Percentiles rank a stretch among this genome's conserved stretches.
Evolutionary conservation across 345 rosid genomes (phyloP).

Genomic region (Crucihimalaya himalaica): DNA sequence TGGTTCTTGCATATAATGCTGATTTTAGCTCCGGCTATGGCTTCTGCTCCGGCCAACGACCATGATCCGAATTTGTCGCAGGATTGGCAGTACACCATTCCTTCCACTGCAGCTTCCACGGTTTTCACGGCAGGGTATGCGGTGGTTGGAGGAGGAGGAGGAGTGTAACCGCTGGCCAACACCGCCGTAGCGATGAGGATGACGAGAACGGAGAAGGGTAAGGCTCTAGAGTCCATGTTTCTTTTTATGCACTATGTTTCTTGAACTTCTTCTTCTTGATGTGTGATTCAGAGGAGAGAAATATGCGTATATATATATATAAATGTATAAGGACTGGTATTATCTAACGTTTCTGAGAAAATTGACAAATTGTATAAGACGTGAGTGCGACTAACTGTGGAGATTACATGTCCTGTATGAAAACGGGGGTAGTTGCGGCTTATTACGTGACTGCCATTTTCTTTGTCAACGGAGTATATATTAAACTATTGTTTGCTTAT

Average conservation of each 20-base stretch:
- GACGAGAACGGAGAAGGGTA: conserved; percentile 40
- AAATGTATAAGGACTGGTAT: background rate
- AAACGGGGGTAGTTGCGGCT: conserved; percentile 7
- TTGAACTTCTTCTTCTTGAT: conserved; percentile 15
- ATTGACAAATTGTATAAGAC: conserved; percentile 26
- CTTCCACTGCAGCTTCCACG: conserved; percentile 67
- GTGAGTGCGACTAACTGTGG: conserved; percentile 29
- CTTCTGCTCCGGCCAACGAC: conserved; percentile 69
- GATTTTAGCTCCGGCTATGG: conserved; percentile 66
- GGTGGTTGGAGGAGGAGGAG: conserved; percentile 36
- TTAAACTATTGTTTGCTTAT: background rate
- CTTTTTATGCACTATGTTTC: conserved; percentile 43
- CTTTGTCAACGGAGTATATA: conserved; percentile 34
- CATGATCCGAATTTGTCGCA: conserved; percentile 66
- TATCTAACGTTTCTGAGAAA: background rate
- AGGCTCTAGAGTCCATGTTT: conserved; percentile 30
- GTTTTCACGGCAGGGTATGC: conserved; percentile 41
- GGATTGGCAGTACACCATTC: conserved; percentile 83
- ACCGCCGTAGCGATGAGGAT: conserved; percentile 22
- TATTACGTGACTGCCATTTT: conserved; percentile 40
- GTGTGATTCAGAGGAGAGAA: background rate
- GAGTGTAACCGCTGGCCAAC: conserved; percentile 36
- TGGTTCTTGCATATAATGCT: conserved; percentile 75
- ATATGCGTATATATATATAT: conserved; percentile 19
- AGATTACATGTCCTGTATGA: conserved; percentile 29